These are phyloP conservation scores for Silene noctiflora DNA, from an alignment of 179 eudicot species.

Conservation along the genomic window DNA sequence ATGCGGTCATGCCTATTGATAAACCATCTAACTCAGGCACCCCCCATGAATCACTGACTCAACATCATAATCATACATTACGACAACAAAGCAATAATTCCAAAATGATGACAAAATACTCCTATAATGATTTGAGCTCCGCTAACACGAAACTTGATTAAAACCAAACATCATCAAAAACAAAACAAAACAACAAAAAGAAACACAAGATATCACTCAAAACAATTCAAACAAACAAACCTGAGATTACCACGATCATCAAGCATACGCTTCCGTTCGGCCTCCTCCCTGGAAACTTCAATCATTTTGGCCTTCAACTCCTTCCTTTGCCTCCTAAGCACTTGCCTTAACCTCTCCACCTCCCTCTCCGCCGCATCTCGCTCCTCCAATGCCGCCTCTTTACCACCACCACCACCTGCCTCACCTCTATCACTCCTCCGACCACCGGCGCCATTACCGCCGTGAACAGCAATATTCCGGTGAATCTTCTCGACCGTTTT, in stretches of 20 bases:
- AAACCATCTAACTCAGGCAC: no score
- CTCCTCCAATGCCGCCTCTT: constrained; percentile 64
- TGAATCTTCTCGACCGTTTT: constrained; percentile 77
- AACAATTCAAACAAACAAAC: constrained; percentile 27
- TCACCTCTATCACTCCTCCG: constrained; percentile 25
- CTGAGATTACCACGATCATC: constrained; percentile 88
- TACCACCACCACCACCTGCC: constrained; percentile 34
- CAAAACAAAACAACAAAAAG: background rate
- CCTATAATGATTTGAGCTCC: background rate
- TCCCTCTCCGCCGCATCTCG: constrained; percentile 90
- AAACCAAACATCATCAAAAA: background rate
- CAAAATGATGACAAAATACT: background rate
- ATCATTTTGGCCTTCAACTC: constrained; percentile 82
- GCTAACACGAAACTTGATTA: no score
- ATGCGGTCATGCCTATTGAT: background rate
- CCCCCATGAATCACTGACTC: background rate
- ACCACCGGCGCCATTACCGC: constrained; percentile 34
- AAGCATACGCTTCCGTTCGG: constrained; percentile 85
- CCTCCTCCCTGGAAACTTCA: constrained; percentile 93
- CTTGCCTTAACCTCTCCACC: constrained; percentile 88
- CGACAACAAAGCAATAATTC: no score
- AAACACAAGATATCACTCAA: no score
- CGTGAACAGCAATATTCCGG: constrained; percentile 75
- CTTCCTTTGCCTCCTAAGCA: constrained; percentile 75
- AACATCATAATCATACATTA: background rate